Base-by-base conservation (phyloP, 352 stramenopile genomes). In the Phytophthora ohioensis region DNA sequence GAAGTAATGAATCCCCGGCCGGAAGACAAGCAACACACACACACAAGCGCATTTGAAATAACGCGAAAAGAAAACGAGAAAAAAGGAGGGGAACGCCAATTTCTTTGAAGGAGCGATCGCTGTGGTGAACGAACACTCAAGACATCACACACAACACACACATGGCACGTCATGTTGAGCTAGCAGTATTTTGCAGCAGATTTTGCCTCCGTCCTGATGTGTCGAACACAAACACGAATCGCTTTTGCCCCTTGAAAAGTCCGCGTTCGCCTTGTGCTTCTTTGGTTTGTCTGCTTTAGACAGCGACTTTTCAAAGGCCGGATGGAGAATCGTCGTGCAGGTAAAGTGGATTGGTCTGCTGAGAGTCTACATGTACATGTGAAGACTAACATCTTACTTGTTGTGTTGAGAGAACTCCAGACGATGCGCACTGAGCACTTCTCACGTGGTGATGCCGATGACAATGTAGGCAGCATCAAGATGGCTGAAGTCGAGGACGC, bases 71-170 rank as follows among this genome's bases (percentile, higher is more conserved):
- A 51, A 61, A 32, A 67, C 59, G 53, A 66, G 11, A 58, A 52
- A 64, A 59, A 54, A 51, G 57, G 27, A 45, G 47, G 58, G 49
- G n/a, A n/a, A 35, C n/a, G 41, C 39, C 48, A 62, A 71, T 48
- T 68, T 47, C n/a, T 38, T 42, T 21, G 15, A 55, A 53, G 21
- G 31, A 75, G 48, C 34, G 67, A 52, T 51, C 17, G 47, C 35
- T 39, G 35, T 59, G 34, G 27, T 41, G 48, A 70, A 54, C 7
- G 31, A 47, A 39, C 17, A 62, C 34, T 66, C 54, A 48, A 67
- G 52, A 69, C 48, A 57, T 30, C 43, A 75, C 42, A 81, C 47
- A 76, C 45, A 67, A 79, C 57, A 77, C 53, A 80, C 15, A 72
- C 12, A 69, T 39, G 72, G 41, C 48, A 52, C 56, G 43, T 36